Base-by-base conservation (phyloP, 352 stramenopile genomes). In the Globisporangium parvum region DNA sequence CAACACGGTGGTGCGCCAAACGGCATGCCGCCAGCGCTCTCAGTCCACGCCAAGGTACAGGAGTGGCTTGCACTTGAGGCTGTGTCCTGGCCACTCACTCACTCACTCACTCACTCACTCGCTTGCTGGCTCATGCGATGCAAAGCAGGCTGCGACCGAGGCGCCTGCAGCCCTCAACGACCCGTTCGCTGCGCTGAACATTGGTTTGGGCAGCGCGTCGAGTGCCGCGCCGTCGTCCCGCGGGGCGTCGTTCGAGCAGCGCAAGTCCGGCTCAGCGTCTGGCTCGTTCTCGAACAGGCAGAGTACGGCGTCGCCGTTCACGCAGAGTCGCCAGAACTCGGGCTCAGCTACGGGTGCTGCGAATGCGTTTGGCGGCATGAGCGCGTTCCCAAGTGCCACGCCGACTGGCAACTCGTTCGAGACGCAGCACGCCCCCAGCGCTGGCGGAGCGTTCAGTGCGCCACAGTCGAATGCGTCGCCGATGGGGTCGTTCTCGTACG, bases 161-260 rank as follows among this genome's bases (percentile, higher is more conserved):
- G 66, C 71, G 12, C 55, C 57, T n/a, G 39, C 75, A 40, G 68
- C 74, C 8, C 61, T 88, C 46, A 87, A 80, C 40, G 83, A 93
- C 54, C 83, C 78, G 17, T 93, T 93, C 51, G 77, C 83, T 8
- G 75, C 83, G 4, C 70, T 93, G 1, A 85, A 73, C 51, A 70
- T 91, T 18, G 77, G 76, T 40, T 66, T 87, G 31, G 65, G 65
- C 28, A 70, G 62, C 31, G 63, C 40, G 37, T 58, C 55, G 23
- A 57, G 55, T 44, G 6, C 28, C n/a, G 18, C 28, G 48, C 67
- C 12, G 46, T 20, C 52, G 51, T 75, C 66, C 6, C 69, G 69
- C 5, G 58, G 57, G 15, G 67, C 57, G n/a, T 78, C 69, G 12
- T 70, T 73, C 20, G 53, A 55, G 12, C 71, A 61, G 1, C 41